phyloP scores from a whole-genome alignment of 2,329 filamentous ascomycete species.

The Aplosporella prunicola region DNA sequence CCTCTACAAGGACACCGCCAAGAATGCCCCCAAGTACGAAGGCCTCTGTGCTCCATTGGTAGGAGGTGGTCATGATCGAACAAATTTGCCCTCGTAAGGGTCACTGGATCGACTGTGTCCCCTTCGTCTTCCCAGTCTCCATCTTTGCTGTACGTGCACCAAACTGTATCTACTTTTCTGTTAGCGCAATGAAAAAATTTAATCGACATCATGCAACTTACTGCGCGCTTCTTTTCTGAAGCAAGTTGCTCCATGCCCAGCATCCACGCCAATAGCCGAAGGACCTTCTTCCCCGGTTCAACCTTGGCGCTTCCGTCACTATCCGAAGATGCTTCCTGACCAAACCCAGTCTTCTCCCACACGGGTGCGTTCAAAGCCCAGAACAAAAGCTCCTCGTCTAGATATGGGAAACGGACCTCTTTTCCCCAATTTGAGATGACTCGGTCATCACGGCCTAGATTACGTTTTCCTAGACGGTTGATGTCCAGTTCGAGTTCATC shows the following conservation, averaged over 20 bases:
- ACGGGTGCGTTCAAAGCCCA: conserved; percentile 69
- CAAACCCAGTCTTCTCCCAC: conserved; percentile 83
- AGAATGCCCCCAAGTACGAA: too few relatives aligned
- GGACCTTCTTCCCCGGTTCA: conserved; percentile 70
- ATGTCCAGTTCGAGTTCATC: conserved; percentile 82
- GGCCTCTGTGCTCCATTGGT: too few relatives aligned
- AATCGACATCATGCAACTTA: conserved; percentile 38
- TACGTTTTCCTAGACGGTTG: conserved; percentile 77
- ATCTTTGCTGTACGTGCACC: conserved; percentile 38
- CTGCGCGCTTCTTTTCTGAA: conserved; percentile 84
- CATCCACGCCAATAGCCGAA: conserved; percentile 66
- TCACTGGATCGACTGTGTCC: conserved; percentile 35
- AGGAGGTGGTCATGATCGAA: too few relatives aligned
- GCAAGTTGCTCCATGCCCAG: conserved; percentile 65
- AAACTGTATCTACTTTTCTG: conserved; percentile 31
- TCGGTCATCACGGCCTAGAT: conserved; percentile 86
- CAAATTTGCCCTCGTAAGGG: conserved; percentile 1
- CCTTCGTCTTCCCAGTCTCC: conserved; percentile 40
- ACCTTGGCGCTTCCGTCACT: conserved; percentile 11
- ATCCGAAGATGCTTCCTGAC: conserved; percentile 26
- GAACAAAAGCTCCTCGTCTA: conserved; percentile 77
- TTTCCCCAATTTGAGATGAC: conserved; percentile 82
- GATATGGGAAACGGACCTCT: conserved; percentile 81
- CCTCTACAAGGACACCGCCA: too few relatives aligned
- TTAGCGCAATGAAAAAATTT: background rate